Conservation (phyloP, 176 grass and related monocot species). For the Aegilops umbellulata region DNA sequence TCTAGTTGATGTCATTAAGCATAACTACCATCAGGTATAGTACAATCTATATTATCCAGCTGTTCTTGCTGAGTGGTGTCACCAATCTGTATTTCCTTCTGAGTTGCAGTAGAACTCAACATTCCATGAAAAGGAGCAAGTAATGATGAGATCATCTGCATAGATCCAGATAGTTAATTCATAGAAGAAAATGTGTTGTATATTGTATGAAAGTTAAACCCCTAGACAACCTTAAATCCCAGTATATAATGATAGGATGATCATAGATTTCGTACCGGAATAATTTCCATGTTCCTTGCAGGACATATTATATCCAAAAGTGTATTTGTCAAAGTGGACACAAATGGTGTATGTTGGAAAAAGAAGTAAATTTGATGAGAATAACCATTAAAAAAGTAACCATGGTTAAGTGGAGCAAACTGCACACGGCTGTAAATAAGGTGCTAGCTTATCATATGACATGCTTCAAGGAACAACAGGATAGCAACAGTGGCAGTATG, state of each 20-base stretch:
- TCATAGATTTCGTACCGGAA: background rate
- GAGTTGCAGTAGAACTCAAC: constrained; percentile 40
- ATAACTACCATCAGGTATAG: constrained; percentile 76
- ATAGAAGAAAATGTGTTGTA: background rate
- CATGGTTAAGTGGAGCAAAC: background rate
- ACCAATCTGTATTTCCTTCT: constrained; percentile 32
- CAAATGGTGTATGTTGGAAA: background rate
- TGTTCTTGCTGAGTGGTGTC: constrained; percentile 34
- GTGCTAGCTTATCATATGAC: background rate
- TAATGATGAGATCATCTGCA: constrained; percentile 64
- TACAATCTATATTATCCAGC: constrained; percentile 38
- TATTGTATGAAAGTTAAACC: constrained; percentile 6
- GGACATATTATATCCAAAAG: constrained; percentile 19
- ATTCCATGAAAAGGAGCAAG: constrained; percentile 56
- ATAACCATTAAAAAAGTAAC: background rate
- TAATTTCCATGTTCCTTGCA: constrained; percentile 3
- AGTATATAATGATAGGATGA: constrained; percentile 6
- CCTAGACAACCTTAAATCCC: constrained; percentile 1
- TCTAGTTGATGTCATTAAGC: constrained; percentile 22
- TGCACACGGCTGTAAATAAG: background rate
- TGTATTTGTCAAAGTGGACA: constrained; percentile 23
- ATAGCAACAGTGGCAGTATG: background rate
- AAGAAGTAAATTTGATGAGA: background rate
- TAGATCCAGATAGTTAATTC: constrained; percentile 14
- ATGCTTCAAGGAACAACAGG: background rate